These are phyloP conservation scores for Moricandia moricandioides DNA, from an alignment of 345 rosid species.

Conservation along the genomic window DNA sequence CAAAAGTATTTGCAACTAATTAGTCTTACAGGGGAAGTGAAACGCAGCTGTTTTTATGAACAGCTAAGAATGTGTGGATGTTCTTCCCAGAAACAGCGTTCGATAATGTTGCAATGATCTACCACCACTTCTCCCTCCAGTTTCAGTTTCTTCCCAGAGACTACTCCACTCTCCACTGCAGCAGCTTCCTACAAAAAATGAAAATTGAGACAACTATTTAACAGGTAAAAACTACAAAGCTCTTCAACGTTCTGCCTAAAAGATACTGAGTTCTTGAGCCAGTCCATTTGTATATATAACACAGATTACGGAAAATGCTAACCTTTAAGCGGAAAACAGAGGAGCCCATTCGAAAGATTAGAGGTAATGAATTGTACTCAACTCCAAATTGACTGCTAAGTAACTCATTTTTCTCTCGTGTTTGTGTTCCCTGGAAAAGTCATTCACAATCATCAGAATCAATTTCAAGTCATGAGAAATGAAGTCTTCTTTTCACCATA, in stretches of 20 bases:
- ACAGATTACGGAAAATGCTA: constrained; percentile 17
- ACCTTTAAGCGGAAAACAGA: constrained; percentile 54
- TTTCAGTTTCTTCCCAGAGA: constrained; percentile 21
- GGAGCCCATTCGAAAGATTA: constrained; percentile 75
- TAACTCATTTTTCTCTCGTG: constrained; percentile 53
- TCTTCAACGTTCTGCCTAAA: background rate
- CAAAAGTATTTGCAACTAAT: background rate
- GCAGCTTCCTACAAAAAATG: constrained; percentile 22
- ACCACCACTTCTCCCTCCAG: constrained; percentile 36
- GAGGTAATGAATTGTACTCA: constrained; percentile 54
- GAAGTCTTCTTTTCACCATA: background rate
- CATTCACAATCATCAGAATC: constrained; percentile 1
- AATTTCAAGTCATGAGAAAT: background rate
- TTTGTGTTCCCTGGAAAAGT: constrained; percentile 65
- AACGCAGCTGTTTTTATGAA: constrained; percentile 5
- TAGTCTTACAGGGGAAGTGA: background rate
- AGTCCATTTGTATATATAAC: background rate
- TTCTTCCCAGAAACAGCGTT: constrained; percentile 58
- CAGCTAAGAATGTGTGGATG: constrained; percentile 49
- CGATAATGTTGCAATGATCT: constrained; percentile 62
- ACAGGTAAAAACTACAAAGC: constrained; percentile 6
- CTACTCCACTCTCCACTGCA: constrained; percentile 28
- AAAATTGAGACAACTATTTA: constrained; percentile 27
- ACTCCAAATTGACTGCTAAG: constrained; percentile 62
- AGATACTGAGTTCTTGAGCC: background rate